Conservation (phyloP, 2,329 filamentous ascomycete genomes). For the Colletotrichum sp. region DNA sequence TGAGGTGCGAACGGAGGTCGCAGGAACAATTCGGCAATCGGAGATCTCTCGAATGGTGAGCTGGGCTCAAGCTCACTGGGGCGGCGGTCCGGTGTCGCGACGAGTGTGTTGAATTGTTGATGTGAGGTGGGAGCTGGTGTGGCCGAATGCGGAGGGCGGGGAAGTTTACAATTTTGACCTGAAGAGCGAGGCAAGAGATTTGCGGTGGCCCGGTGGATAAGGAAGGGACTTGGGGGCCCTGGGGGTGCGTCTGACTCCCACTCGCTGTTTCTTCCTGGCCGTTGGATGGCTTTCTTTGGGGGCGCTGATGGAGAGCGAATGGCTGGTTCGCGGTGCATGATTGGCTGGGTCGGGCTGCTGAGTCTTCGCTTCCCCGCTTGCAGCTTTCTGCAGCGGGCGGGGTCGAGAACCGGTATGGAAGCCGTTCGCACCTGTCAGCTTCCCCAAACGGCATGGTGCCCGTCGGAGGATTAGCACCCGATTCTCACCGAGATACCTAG, state of each 20-base stretch:
- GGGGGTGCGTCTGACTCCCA: neutral
- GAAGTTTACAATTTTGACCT: constrained; percentile 20
- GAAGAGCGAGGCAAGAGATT: constrained; percentile 21
- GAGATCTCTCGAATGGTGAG: constrained; percentile 15
- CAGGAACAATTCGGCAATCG: constrained; percentile 10
- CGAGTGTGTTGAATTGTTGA: constrained; percentile 17
- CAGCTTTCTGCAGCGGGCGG: constrained; percentile 8
- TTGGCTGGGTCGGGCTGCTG: neutral
- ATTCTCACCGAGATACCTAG: neutral
- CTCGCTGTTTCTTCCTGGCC: constrained; percentile 5
- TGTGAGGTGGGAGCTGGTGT: constrained; percentile 13
- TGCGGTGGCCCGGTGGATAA: constrained; percentile 8
- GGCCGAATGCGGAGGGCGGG: constrained; percentile 23
- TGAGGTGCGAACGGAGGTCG: constrained; percentile 10
- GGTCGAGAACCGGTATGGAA: neutral
- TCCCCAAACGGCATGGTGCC: neutral
- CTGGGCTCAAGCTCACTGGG: constrained; percentile 18
- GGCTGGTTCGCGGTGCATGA: neutral
- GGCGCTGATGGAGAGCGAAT: neutral
- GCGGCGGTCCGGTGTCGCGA: constrained; percentile 24
- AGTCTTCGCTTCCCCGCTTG: neutral
- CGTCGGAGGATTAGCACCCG: neutral
- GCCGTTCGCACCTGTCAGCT: constrained; percentile 13
- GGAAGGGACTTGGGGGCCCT: neutral
- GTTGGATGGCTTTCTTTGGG: neutral